Evolutionary conservation across 73 alveolate species (phyloP), one percentile per base, ranked within the genome.

Genomic region (Urostyla sp.): DNA sequence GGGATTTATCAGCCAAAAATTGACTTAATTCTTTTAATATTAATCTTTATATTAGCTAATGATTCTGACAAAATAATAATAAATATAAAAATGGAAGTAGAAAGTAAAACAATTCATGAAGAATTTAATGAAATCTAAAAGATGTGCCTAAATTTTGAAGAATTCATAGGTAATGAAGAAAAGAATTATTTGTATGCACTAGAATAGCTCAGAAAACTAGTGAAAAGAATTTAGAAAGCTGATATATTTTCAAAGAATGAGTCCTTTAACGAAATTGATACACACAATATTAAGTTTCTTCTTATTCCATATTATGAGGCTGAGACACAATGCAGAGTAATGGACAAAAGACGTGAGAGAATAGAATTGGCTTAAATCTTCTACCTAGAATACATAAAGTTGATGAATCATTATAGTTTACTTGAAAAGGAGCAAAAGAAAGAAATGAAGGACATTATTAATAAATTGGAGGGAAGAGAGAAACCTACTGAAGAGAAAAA

Each of bases 241-340:
- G 48, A 45, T 32, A 13, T 85, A 21, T 85, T 85, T 67, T 85
- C 93, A 11, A 76, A 76, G 24, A 85, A 85, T 51, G 93, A 85
- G 59, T 85, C 61, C 16, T 53, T 85, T 28, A 26, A 35, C 21
- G 93, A 85, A 32, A 48, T 85, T 35, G 87, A 75, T 50, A 83
- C 93, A 15, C 77, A 77, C 31, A 46, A 75, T 53, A 53, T 85
- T 13, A 75, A 74, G 75, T 49, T 57, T 16, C 69, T 85, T 4
- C 8, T 76, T 58, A 56, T 60, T 24, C 93, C 93, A 16, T 85
- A 61, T 51, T 85, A 85, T 60, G 78, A 85, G 36, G 93, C 89
- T 32, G 93, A 85, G 30, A 69, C 78, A 0, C 44, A 75, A n/a
- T 55, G 20, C 51, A 75, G 93, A 52, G 28, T 85, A 0, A 85